phyloP scores from a whole-genome alignment of 441 rosid species.

The Capsella rubella region DNA sequence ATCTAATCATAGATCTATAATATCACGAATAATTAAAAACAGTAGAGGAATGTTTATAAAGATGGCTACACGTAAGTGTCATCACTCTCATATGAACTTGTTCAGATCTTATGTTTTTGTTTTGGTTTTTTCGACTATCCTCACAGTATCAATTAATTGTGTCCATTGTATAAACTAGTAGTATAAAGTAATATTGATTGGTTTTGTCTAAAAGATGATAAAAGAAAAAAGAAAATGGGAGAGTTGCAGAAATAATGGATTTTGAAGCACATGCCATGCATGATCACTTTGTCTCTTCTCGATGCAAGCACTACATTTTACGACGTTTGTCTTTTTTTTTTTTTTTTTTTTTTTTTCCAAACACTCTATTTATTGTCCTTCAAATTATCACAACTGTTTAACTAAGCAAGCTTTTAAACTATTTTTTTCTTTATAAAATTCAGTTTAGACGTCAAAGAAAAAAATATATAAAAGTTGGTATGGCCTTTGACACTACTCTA shows the following conservation, averaged over 20 bases:
- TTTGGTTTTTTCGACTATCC: neutral
- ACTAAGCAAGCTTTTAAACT: neutral
- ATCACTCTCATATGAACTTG: slow-evolving; percentile 11
- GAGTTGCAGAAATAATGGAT: slow-evolving; percentile 8
- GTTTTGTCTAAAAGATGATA: slow-evolving; percentile 24
- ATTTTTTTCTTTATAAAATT: neutral
- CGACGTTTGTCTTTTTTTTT: neutral
- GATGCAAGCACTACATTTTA: slow-evolving; percentile 17
- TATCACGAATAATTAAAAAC: neutral
- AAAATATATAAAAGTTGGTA: neutral
- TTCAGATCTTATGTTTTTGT: slow-evolving; percentile 22
- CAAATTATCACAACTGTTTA: neutral
- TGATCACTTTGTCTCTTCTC: slow-evolving; percentile 27
- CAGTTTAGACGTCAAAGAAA: neutral
- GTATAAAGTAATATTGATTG: neutral
- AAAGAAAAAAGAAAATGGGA: slow-evolving; percentile 18
- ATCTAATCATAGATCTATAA: neutral
- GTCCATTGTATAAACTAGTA: neutral
- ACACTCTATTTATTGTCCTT: slow-evolving; percentile 8
- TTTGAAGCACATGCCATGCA: slow-evolving; percentile 39
- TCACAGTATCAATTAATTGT: slow-evolving; percentile 19
- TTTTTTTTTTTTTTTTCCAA: neutral
- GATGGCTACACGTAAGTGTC: slow-evolving; percentile 7
- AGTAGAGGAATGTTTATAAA: neutral
- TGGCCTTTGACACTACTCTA: neutral